phyloP scores from a whole-genome alignment of 2,329 filamentous ascomycete species.

The Decorospora gaudefroyi region DNA sequence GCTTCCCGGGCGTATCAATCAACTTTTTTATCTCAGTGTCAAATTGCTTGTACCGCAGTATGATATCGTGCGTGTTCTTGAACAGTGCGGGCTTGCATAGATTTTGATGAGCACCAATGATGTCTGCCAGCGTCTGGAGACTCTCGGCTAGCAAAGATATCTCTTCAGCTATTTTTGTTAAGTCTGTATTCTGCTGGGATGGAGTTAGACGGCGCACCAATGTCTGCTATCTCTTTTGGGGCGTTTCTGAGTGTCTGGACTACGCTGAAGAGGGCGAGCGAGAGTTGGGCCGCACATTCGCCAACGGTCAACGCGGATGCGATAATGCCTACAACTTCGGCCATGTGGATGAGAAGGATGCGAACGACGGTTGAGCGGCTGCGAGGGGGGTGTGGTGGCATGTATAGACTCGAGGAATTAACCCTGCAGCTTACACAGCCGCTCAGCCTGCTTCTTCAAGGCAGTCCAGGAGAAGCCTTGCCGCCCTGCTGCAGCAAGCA shows the following conservation, averaged over 20 bases:
- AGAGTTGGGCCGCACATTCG: constrained; percentile 21
- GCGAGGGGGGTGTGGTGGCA: background rate
- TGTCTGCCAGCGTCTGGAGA: constrained; percentile 7
- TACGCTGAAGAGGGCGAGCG: constrained; percentile 22
- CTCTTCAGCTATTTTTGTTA: constrained; percentile 3
- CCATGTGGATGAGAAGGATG: constrained; percentile 6
- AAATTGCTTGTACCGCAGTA: constrained; percentile 2
- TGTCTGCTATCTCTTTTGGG: constrained; percentile 22
- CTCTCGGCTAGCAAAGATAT: constrained; percentile 5
- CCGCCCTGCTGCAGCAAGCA: constrained; percentile 1
- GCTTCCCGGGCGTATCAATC: constrained; percentile 3
- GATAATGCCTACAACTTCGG: constrained; percentile 10
- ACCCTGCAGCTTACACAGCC: constrained; percentile 15
- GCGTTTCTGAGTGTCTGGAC: constrained; percentile 24
- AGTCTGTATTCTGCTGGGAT: background rate
- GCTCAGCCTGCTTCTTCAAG: background rate
- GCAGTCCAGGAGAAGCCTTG: constrained; percentile 7
- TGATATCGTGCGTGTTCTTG: background rate
- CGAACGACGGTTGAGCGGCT: constrained; percentile 3
- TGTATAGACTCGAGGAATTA: background rate
- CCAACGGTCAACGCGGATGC: constrained; percentile 21
- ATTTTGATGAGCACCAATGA: background rate
- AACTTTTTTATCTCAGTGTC: constrained; percentile 9
- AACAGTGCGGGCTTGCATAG: constrained; percentile 7
- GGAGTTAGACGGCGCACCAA: constrained; percentile 3